These are phyloP conservation scores for Coriaria nepalensis DNA, from an alignment of 306 rosid species.

Conservation along the genomic window DNA sequence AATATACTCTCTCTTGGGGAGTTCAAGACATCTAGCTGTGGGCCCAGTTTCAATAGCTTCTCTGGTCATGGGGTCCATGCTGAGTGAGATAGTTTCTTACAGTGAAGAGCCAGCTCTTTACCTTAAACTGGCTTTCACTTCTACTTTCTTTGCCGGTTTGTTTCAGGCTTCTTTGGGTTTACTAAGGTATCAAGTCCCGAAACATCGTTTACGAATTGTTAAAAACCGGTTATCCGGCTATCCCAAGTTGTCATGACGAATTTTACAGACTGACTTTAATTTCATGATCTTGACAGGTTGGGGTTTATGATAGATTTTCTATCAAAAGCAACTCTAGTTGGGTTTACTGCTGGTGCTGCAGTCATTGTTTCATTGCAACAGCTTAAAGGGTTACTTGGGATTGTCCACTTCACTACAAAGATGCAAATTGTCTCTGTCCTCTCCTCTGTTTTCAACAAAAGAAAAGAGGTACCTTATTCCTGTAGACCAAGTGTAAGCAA, in stretches of 20 bases:
- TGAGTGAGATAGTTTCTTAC: conserved; percentile 54
- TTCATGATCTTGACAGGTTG: conserved; percentile 29
- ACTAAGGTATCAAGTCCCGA: conserved; percentile 37
- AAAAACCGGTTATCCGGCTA: no score
- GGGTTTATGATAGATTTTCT: conserved; percentile 93
- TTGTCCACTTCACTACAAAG: conserved; percentile 60
- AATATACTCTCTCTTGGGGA: conserved; percentile 80
- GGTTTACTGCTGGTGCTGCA: conserved; percentile 98
- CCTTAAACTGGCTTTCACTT: conserved; percentile 85
- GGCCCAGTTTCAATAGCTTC: conserved; percentile 99
- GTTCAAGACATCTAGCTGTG: conserved; percentile 85
- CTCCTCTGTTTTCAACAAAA: conserved; percentile 45
- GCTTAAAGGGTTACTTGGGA: conserved; percentile 86
- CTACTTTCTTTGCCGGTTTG: conserved; percentile 82
- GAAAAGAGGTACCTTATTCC: conserved; percentile 37
- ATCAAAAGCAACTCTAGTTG: conserved; percentile 86
- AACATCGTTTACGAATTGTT: not conserved
- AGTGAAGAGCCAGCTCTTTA: conserved; percentile 58
- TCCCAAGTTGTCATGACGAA: no score
- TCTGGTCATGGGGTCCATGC: conserved; percentile 93
- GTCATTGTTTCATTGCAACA: conserved; percentile 87
- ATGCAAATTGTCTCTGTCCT: conserved; percentile 77
- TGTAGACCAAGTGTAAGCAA: no score
- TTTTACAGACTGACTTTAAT: not conserved
- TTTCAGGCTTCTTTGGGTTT: conserved; percentile 84